Evolutionary conservation across 1,284 basidiomycete genomes (phyloP), one percentile per base, ranked within the genome.

Genomic region (Apiotrichum siamense): DNA sequence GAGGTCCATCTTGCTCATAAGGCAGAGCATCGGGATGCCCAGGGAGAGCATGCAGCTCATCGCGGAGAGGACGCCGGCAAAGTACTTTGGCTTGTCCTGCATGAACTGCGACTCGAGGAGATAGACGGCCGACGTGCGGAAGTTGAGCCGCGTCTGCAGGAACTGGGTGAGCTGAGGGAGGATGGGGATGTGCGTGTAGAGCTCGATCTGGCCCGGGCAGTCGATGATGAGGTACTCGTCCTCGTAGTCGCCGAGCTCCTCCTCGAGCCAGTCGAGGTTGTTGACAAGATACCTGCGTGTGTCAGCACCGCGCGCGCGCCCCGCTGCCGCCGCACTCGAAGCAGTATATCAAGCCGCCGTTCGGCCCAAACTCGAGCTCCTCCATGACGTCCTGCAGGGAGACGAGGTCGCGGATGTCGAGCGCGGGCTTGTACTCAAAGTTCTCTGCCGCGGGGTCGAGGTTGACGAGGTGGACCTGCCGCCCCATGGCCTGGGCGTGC

Each of bases 1-100:
- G 25, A 99, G 80, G 73, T 99, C 96, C 94, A 99, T 98, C 76
- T 99, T 99, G 49, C 88, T 94, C 86, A 99, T 90, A 68, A 98
- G 77, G 62, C 98, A 98, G 58, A 99, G 84, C 85, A 92, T 96
- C 0, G 92, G 89, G 36, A 97, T 83, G 66, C 97, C 94, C 25
- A 99, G 81, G 61, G 93, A 92, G 48, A 98, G 88, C 96, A 99
- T 99, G 40, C 93, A 91, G 41, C 88, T 93, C 92, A 98, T 97
- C 21, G 96, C 96, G 47, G 87, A 89, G 51, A 98, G 79, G 1
- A 97, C 93, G n/a, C 96, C 96, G 51, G 92, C 91, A 65, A 99
- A 99, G 76, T 93, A 99, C 69, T 99, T 99, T 69, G 92, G 88
- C 65, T 88, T 87, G 76, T 98, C 96, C 75, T 97, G 92, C 87